Evolutionary conservation across 306 rosid species (phyloP), one percentile per base, ranked within the genome.

Genomic region (Cucumis hystrix): DNA sequence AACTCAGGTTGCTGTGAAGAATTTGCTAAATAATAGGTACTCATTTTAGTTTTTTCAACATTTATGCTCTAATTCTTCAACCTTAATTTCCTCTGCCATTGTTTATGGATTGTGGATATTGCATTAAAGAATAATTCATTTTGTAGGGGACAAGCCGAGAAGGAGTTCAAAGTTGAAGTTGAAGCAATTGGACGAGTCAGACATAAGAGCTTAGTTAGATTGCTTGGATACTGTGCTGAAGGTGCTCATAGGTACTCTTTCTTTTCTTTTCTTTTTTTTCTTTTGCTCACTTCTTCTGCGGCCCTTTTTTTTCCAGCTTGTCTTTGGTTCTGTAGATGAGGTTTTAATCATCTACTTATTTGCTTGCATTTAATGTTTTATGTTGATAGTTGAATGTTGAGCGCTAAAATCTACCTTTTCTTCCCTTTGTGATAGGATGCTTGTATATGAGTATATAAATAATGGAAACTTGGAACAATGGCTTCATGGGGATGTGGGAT

Each of bases 151-250:
- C 97, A 92, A 83, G 97, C 97, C 77, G 97, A 92, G 91, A 90
- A 75, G 82, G 97, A 92, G 84, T 92, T 92, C 14, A 89, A 87
- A 83, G 92, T 92, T 61, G 97, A 92, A 78, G 97, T 92, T n/a
- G 97, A 92, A 85, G 96, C 92, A 25, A 90, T 92, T n/a, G 97
- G 97, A 80, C 79, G 97, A 66, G 97, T 90, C 81, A 92, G 96
- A 33, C 97, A 92, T 83, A 92, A 92, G 89, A 90, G 87, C 83
- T 75, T 92, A 63, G 97, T 90, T 40, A 88, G 97, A 84, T 84
- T 92, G 83, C 90, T 92, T 40, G 97, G 97, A 67, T 93, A 89
- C 73, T 93, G 98, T 83, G 96, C 97, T 74, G 98, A 93, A 87
- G 98, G 97, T 74, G 96, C 96, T 86, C 94, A 92, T 73, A 90